Base-by-base conservation (phyloP, 2,329 filamentous ascomycete species). In the Pyrenophora seminiperda region DNA sequence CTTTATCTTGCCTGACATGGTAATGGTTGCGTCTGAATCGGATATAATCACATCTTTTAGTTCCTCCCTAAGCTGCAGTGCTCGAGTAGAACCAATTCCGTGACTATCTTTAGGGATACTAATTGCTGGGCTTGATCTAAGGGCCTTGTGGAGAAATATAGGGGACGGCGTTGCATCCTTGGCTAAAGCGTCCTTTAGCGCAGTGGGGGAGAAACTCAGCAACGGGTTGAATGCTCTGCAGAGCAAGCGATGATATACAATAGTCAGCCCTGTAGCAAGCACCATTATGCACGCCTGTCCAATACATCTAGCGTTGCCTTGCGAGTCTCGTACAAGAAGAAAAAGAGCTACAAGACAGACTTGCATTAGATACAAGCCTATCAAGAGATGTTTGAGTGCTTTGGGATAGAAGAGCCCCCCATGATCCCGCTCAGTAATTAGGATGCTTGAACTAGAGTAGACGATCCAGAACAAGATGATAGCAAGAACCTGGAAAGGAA, bases 281-380 rank as follows among this genome's bases (percentile, higher is more conserved):
- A 43, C 7, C 4, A 50, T 50, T 3, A 58, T 14, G 29, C 22
- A 47, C 18, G 52, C 52, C 17, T 58, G 15, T 1, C 24, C 3
- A 32, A 48, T 45, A 36, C 34, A 58, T 39, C 13, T 41, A 34
- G 42, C 20, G 6, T 46, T 40, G 13, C 46, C 40, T 38, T 44
- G 15, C 4, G 27, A 52, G 44, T 58, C 40, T 46, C 29, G 17
- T 47, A 48, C 17, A 7, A 58, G 40, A 37, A 52, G 32, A 27
- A 58, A 58, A 2, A 58, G 48, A 17, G 45, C 40, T 13, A 41
- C 10, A 15, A 55, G 30, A 42, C 20, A 53, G 17, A 29, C 30
- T 43, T 58, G 27, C 24, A 58, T 58, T 1, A 46, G 14, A 7
- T 58, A 58, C 4, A 58, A 31, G n/a, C 55, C 45, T 22, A 29